phyloP scores from a whole-genome alignment of 257 asterid species.

The Ilex asprella region DNA sequence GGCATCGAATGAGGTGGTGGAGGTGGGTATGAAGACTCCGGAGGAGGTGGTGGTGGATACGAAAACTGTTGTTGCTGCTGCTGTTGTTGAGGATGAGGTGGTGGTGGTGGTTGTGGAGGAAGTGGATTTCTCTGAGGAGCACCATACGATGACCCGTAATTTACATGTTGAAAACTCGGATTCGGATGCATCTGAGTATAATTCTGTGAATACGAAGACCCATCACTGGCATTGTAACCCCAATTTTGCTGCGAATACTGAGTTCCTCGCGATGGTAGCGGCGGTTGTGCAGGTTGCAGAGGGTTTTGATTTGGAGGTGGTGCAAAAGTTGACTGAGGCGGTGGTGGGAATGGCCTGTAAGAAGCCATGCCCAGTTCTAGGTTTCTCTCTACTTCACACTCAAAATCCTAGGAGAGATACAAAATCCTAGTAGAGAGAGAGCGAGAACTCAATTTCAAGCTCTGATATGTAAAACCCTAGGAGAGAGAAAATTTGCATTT shows the following conservation, averaged over 20 bases:
- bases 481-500: neutral
- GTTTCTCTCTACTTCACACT: neutral
- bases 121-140: conserved; percentile 24
- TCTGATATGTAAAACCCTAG: neutral
- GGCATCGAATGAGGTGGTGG: conserved; percentile 41
- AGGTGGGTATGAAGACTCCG: conserved; percentile 66
- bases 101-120: conserved; percentile 35
- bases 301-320: conserved; percentile 63
- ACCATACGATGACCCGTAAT: conserved; percentile 37
- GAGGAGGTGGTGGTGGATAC: conserved; percentile 72
- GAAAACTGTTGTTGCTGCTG: conserved; percentile 29
- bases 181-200: conserved; percentile 45
- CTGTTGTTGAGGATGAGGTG: conserved; percentile 17
- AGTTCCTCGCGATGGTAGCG: conserved; percentile 27
- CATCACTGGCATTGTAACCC: conserved; percentile 27
- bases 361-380: conserved; percentile 54
- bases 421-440: too few species aligned
- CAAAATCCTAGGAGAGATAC: conserved; percentile 12
- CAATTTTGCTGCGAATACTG: conserved; percentile 28
- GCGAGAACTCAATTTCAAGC: too few species aligned
- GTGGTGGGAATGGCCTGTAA: conserved; percentile 83
- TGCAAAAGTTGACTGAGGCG: conserved; percentile 42
- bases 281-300: conserved; percentile 39
- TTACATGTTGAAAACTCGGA: conserved; percentile 26
- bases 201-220: conserved; percentile 34